Evolutionary conservation across 2,329 filamentous ascomycete genomes (phyloP).

Genomic region (Penicillium freii): DNA sequence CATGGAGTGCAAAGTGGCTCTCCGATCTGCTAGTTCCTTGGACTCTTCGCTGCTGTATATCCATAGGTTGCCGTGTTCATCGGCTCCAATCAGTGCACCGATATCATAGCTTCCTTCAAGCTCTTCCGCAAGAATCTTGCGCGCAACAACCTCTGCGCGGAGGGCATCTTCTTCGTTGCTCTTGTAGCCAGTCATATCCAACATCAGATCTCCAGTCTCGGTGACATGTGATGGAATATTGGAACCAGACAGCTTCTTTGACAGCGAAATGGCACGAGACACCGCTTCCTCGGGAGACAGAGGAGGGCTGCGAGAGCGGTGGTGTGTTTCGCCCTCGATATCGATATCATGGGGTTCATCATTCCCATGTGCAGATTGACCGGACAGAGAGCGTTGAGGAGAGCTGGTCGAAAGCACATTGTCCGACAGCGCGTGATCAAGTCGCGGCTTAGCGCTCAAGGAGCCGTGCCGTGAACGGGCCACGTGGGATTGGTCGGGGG

Average conservation of each 20-base stretch:
- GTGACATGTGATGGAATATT: conserved; percentile 95
- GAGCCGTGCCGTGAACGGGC: conserved; percentile 28
- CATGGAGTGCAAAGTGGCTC: conserved; percentile 53
- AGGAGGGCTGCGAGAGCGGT: conserved; percentile 72
- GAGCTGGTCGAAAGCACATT: conserved; percentile 50
- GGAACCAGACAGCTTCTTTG: conserved; percentile 79
- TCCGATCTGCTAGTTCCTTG: conserved; percentile 79
- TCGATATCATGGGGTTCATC: conserved; percentile 17
- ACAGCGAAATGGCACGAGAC: conserved; percentile 77
- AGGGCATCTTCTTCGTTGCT: conserved; percentile 89
- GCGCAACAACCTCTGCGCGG: conserved; percentile 85
- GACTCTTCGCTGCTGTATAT: conserved; percentile 98
- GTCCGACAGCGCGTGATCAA: conserved; percentile 56
- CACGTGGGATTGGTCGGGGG: conserved; percentile 34
- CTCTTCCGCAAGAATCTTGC: conserved; percentile 89
- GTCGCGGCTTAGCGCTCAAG: conserved; percentile 36
- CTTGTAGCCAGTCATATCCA: conserved; percentile 98
- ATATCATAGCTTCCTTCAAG: conserved; percentile 95
- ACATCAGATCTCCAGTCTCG: conserved; percentile 88
- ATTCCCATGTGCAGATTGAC: conserved; percentile 10
- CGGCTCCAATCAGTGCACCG: conserved; percentile 88
- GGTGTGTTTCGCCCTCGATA: conserved; percentile 19
- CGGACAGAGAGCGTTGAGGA: conserved; percentile 18
- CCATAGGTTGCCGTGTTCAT: conserved; percentile 97
- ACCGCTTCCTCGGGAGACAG: conserved; percentile 73